A percentile compares a stretch with the other conserved stretches of the same genome.
Evolutionary conservation across 306 rosid species (phyloP).

Genomic region (Quercus robur): DNA sequence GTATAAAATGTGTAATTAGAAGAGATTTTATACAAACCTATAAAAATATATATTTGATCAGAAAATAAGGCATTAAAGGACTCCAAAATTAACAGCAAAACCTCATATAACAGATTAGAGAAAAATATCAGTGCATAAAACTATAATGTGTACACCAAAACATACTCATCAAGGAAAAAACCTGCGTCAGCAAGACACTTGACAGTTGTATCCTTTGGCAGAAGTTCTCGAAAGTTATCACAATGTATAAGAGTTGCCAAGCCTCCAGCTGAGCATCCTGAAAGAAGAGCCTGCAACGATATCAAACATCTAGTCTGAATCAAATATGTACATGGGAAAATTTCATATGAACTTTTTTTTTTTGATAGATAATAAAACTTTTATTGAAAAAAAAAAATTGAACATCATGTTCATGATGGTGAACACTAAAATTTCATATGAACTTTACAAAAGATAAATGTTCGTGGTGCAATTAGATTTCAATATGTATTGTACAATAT

Average conservation of each 20-base stretch:
- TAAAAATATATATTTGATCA: no score
- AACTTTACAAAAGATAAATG: background rate
- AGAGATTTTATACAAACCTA: background rate
- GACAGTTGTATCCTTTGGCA: constrained; percentile 58
- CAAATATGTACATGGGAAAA: background rate
- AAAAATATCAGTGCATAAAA: constrained; percentile 17
- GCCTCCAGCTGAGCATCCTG: constrained; percentile 99
- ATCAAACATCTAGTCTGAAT: constrained; percentile 4
- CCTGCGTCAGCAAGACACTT: constrained; percentile 98
- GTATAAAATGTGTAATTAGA: background rate
- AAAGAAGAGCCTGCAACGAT: constrained; percentile 77
- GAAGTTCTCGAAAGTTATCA: constrained; percentile 57
- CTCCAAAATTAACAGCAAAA: background rate
- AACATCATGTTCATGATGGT: no score
- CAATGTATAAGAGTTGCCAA: constrained; percentile 95
- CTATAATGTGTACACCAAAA: constrained; percentile 24
- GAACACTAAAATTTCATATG: no score
- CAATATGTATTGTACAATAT: no score
- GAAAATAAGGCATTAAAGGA: background rate
- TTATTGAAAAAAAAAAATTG: no score
- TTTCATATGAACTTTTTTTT: background rate
- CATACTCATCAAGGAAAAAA: constrained; percentile 96
- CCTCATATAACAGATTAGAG: background rate
- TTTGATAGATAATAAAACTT: no score
- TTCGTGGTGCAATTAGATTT: no score